These are phyloP conservation scores for Grosmannia huntii DNA, from an alignment of 2,329 filamentous ascomycete genomes.

Conservation along the genomic window DNA sequence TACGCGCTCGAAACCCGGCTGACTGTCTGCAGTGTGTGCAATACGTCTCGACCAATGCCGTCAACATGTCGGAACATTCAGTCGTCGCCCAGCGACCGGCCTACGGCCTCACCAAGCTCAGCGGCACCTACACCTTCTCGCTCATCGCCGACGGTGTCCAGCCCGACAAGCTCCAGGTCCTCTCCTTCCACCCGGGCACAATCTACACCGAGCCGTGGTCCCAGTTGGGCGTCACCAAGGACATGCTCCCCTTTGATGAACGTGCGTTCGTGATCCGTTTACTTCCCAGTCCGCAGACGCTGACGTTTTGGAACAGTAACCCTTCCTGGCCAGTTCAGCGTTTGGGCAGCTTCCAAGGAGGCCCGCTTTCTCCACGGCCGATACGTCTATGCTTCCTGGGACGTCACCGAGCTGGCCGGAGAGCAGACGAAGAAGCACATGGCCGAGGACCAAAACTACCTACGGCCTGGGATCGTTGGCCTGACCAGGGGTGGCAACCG, in stretches of 20 bases:
- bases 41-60: conserved; percentile 5
- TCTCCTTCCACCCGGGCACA: conserved; percentile 15
- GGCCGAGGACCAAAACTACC: conserved; percentile 9
- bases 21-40: conserved; percentile 1
- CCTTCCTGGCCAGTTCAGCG: conserved; percentile 19
- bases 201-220: conserved; percentile 4
- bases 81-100: conserved; percentile 11
- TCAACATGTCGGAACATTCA: conserved; percentile 8
- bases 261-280: background rate
- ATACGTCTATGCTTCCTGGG: conserved; percentile 28
- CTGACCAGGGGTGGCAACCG: background rate
- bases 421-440: conserved; percentile 8
- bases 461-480: conserved; percentile 9
- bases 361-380: conserved; percentile 26
- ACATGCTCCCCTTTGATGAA: conserved; percentile 6
- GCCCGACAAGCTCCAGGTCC: conserved; percentile 12
- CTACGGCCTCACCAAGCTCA: conserved; percentile 14
- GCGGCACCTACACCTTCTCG: conserved; percentile 11
- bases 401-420: conserved; percentile 24
- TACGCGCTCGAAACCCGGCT: background rate
- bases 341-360: conserved; percentile 26
- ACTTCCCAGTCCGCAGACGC: background rate
- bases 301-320: background rate
- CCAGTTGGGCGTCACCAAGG: background rate
- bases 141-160: conserved; percentile 11